These are phyloP conservation scores for Phlebiopsis gigantea DNA, from an alignment of 768 basidiomycete genomes.

Conservation along the genomic window DNA sequence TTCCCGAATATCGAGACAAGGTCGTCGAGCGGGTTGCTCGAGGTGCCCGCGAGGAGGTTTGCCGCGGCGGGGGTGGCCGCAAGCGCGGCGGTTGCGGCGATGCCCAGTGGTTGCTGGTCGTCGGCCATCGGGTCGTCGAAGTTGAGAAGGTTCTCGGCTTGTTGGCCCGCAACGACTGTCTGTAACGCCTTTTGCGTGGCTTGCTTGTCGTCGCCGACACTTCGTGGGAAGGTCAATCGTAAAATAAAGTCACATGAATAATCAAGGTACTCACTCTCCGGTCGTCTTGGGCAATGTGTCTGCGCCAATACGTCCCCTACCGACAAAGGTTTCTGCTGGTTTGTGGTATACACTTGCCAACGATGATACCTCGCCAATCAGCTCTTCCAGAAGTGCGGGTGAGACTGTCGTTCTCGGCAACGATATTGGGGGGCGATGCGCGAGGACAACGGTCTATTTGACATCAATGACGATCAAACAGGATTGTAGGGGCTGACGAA, in stretches of 20 bases:
- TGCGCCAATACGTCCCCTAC: constrained; percentile 81
- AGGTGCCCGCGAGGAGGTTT: constrained; percentile 71
- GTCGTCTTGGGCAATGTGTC: constrained; percentile 68
- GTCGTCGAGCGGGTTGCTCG: constrained; percentile 87
- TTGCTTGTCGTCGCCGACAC: constrained; percentile 63
- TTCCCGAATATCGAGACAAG: constrained; percentile 87
- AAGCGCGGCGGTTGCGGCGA: constrained; percentile 73
- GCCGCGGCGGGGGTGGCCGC: constrained; percentile 69
- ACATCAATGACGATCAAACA: not conserved
- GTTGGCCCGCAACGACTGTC: constrained; percentile 86
- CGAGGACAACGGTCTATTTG: constrained; percentile 77
- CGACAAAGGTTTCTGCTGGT: constrained; percentile 93
- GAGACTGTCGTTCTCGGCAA: constrained; percentile 89
- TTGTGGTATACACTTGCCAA: constrained; percentile 97
- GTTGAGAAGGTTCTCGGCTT: constrained; percentile 92
- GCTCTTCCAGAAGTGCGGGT: constrained; percentile 82
- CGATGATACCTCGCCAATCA: constrained; percentile 83
- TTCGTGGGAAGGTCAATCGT: constrained; percentile 18
- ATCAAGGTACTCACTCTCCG: constrained; percentile 41
- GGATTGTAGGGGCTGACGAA: constrained; percentile 25
- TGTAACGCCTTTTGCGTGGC: constrained; percentile 82
- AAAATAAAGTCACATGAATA: constrained; percentile 1
- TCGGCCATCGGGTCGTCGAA: constrained; percentile 70
- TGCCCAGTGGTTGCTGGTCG: constrained; percentile 65
- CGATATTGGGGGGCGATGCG: constrained; percentile 88